phyloP scores from a whole-genome alignment of 2,329 filamentous ascomycete genomes.

The Keithomyces neogunnii region DNA sequence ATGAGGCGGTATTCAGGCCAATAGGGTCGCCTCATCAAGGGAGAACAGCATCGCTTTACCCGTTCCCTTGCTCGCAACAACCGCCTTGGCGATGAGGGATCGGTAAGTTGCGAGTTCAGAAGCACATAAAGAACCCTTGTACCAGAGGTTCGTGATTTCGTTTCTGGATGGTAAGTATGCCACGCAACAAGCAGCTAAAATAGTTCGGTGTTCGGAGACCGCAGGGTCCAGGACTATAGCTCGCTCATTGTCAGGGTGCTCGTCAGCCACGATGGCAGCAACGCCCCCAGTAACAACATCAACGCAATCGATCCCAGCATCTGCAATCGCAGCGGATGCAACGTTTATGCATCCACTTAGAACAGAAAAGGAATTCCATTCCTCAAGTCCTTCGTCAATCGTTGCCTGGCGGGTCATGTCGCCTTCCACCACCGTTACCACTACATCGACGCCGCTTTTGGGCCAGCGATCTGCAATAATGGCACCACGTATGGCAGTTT shows the following conservation, averaged over 20 bases:
- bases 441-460: slow-evolving; percentile 95
- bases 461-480: slow-evolving; percentile 94
- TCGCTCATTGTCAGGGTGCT: slow-evolving; percentile 23
- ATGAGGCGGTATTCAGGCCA: neutral
- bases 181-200: slow-evolving; percentile 80
- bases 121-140: slow-evolving; percentile 60
- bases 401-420: slow-evolving; percentile 64
- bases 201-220: slow-evolving; percentile 67
- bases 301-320: slow-evolving; percentile 93
- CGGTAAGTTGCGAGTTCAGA: slow-evolving; percentile 24
- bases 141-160: slow-evolving; percentile 91
- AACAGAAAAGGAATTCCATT: slow-evolving; percentile 87
- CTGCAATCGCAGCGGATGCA: slow-evolving; percentile 82
- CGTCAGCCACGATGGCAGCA: slow-evolving; percentile 59
- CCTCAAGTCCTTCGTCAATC: slow-evolving; percentile 45
- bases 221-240: slow-evolving; percentile 70
- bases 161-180: slow-evolving; percentile 81
- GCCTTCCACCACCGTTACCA: slow-evolving; percentile 86
- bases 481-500: slow-evolving; percentile 80
- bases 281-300: slow-evolving; percentile 86
- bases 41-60: slow-evolving; percentile 22
- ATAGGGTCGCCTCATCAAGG: slow-evolving; percentile 26
- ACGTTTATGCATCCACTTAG: slow-evolving; percentile 89
- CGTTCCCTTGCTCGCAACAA: slow-evolving; percentile 31
- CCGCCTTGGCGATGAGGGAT: slow-evolving; percentile 28